Percentiles rank a stretch among this genome's conserved stretches.
These are phyloP conservation scores for Botrytis tulipae DNA, from an alignment of 2,329 filamentous ascomycete species.

Conservation along the genomic window DNA sequence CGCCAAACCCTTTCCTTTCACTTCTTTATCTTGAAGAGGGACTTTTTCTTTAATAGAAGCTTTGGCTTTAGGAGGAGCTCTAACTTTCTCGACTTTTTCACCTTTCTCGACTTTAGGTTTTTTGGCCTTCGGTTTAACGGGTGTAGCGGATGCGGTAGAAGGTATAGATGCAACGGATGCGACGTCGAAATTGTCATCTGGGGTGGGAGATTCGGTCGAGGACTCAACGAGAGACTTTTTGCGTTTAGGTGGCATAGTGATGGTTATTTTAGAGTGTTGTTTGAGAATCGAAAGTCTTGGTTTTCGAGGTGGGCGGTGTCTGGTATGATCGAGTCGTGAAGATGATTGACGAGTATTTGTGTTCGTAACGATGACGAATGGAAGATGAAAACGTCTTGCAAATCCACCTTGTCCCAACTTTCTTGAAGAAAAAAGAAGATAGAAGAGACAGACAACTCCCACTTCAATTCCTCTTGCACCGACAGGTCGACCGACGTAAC, in stretches of 20 bases:
- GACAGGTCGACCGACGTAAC: not conserved
- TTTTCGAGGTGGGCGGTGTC: not conserved
- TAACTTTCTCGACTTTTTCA: conserved; percentile 23
- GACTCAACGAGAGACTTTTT: conserved; percentile 6
- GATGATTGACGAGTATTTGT: not conserved
- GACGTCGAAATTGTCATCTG: conserved; percentile 3
- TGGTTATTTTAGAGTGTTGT: not conserved
- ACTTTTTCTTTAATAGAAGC: conserved; percentile 19
- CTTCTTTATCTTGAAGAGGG: conserved; percentile 18
- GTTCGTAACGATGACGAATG: not conserved
- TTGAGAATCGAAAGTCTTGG: not conserved
- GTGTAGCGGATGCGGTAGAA: conserved; percentile 18
- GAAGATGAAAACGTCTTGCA: not conserved
- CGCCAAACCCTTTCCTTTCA: conserved; percentile 10
- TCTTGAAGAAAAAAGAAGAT: not conserved
- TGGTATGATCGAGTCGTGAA: not conserved
- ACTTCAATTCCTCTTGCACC: not conserved
- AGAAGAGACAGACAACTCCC: not conserved
- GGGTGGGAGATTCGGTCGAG: not conserved
- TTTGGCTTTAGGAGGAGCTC: conserved; percentile 16
- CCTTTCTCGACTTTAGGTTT: conserved; percentile 17
- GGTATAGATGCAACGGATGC: not conserved
- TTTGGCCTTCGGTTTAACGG: conserved; percentile 16
- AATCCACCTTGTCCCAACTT: not conserved
- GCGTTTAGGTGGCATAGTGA: conserved; percentile 17